Evolutionary conservation across 2,329 filamentous ascomycete genomes (phyloP).

Genomic region (Pseudonectria foliicola): DNA sequence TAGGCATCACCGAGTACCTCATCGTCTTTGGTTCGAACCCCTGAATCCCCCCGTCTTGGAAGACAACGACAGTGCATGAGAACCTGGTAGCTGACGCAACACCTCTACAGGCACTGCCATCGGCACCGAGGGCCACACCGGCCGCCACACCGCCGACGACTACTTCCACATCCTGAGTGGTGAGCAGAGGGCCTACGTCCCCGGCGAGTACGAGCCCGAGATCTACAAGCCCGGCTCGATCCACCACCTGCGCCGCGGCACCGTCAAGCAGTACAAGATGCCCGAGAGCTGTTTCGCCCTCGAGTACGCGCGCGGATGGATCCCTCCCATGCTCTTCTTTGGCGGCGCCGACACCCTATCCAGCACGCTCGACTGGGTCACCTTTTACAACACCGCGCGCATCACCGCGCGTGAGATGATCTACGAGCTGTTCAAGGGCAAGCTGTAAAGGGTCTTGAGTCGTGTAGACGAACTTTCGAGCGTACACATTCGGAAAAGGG

Average conservation of each 20-base stretch:
- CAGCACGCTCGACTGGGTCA: conserved; percentile 79
- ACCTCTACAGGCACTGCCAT: conserved; percentile 51
- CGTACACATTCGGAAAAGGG: too few species aligned
- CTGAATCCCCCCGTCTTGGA: not conserved
- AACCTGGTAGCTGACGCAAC: conserved; percentile 7
- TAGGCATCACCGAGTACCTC: conserved; percentile 77
- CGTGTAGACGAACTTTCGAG: not conserved
- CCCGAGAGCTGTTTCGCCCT: conserved; percentile 69
- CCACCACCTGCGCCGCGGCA: conserved; percentile 64
- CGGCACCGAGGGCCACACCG: conserved; percentile 82
- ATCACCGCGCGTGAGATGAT: conserved; percentile 74
- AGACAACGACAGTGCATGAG: not conserved
- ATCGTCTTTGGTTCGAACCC: conserved; percentile 63
- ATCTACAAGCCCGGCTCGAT: conserved; percentile 62
- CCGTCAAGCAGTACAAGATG: conserved; percentile 80
- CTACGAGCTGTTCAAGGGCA: conserved; percentile 60
- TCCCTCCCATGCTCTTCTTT: conserved; percentile 87
- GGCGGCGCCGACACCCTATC: conserved; percentile 75
- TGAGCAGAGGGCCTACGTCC: conserved; percentile 67
- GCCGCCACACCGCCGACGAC: conserved; percentile 86
- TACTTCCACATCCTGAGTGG: conserved; percentile 88
- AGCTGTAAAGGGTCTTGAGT: conserved; percentile 47
- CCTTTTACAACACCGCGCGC: conserved; percentile 69
- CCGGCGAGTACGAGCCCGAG: conserved; percentile 60
- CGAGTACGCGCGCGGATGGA: conserved; percentile 82